Conservation (phyloP, 1,139 yeast genomes). For the Geotrichum citri-aurantii region DNA sequence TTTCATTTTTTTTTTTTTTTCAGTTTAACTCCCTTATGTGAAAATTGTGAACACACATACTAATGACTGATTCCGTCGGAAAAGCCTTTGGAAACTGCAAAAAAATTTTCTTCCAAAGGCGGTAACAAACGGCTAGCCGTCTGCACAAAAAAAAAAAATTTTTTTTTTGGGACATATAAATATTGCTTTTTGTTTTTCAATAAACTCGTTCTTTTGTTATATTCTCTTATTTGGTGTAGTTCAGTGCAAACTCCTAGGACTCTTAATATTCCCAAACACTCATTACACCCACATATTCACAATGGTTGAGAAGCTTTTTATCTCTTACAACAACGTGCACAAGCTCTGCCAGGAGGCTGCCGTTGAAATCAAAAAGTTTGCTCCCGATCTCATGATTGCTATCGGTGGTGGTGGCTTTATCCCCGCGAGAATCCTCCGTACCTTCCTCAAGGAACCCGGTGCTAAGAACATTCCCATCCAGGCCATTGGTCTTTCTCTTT, state of each 20-base stretch:
- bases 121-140: background rate
- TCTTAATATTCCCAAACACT: too few species aligned
- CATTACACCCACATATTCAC: slow-evolving; percentile 4
- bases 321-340: slow-evolving; percentile 88
- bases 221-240: background rate
- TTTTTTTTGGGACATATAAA: background rate
- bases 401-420: slow-evolving; percentile 94
- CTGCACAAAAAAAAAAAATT: background rate
- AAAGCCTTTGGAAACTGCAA: background rate
- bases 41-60: too few species aligned
- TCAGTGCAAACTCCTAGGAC: background rate
- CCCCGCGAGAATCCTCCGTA: slow-evolving; percentile 90
- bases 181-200: background rate
- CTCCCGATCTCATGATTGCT: slow-evolving; percentile 86
- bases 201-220: background rate
- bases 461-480: slow-evolving; percentile 85
- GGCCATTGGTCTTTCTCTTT: slow-evolving; percentile 87
- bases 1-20: too few species aligned
- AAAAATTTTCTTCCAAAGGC: background rate
- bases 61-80: background rate
- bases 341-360: slow-evolving; percentile 88
- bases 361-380: slow-evolving; percentile 57
- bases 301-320: slow-evolving; percentile 55
- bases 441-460: slow-evolving; percentile 81
- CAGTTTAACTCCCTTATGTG: too few species aligned